Evolutionary conservation across 352 stramenopile genomes (phyloP).

Genomic region (Phytophthora megakarya): DNA sequence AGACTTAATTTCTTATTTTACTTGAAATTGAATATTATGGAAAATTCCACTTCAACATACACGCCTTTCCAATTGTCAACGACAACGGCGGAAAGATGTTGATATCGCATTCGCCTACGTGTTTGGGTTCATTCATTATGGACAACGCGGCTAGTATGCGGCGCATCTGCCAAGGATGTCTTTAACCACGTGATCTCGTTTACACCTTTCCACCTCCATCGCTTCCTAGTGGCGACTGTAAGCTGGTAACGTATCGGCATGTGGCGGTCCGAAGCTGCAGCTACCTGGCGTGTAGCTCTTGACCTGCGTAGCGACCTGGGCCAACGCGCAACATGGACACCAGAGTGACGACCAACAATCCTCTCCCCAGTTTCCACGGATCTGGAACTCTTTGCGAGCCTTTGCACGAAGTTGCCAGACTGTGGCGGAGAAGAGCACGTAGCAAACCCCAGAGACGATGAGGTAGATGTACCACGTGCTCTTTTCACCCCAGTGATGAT

Average conservation of each 20-base stretch:
- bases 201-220: not conserved
- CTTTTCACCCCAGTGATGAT: constrained; percentile 32
- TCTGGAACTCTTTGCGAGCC: constrained; percentile 12
- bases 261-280: constrained; percentile 37
- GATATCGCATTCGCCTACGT: constrained; percentile 1
- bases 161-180: not conserved
- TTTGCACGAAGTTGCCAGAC: constrained; percentile 30
- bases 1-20: not conserved
- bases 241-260: constrained; percentile 31
- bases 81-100: constrained; percentile 1
- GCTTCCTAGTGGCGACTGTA: constrained; percentile 21
- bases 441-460: constrained; percentile 20
- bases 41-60: constrained; percentile 9
- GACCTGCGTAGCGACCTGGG: constrained; percentile 51
- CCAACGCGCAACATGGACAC: constrained; percentile 39
- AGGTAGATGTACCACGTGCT: constrained; percentile 36
- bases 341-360: constrained; percentile 37
- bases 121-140: no score
- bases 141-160: no score
- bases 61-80: not conserved
- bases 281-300: constrained; percentile 48
- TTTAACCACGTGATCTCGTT: not conserved
- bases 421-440: constrained; percentile 31
- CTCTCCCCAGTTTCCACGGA: constrained; percentile 26
- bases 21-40: not conserved